phyloP scores from a whole-genome alignment of 345 rosid genomes.

The Bruguiera parviflora region DNA sequence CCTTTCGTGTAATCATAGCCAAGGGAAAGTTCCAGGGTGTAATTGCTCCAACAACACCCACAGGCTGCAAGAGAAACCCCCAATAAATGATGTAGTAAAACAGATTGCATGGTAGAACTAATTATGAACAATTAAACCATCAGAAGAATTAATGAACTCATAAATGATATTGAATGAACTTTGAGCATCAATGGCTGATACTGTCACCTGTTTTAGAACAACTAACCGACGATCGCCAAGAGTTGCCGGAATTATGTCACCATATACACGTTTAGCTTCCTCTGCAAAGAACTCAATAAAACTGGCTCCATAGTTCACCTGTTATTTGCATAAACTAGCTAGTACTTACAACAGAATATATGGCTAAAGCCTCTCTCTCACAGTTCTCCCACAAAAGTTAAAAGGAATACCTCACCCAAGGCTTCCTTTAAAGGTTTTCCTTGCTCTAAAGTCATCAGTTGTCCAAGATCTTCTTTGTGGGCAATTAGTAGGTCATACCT shows the following conservation, averaged over 20 bases:
- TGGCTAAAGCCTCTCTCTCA: slow-evolving; percentile 22
- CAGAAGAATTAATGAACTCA: slow-evolving; percentile 5
- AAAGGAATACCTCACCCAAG: slow-evolving; percentile 71
- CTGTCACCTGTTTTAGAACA: slow-evolving; percentile 76
- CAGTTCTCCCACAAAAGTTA: slow-evolving; percentile 18
- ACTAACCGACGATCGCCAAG: slow-evolving; percentile 75
- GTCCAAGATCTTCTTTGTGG: slow-evolving; percentile 92
- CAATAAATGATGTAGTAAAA: background rate
- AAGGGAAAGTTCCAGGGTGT: slow-evolving; percentile 98
- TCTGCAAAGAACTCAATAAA: slow-evolving; percentile 88
- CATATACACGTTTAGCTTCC: slow-evolving; percentile 92
- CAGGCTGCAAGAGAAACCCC: slow-evolving; percentile 54
- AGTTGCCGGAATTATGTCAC: slow-evolving; percentile 86
- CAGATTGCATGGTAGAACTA: background rate
- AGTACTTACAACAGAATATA: background rate
- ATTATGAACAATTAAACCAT: background rate
- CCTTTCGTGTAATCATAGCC: slow-evolving; percentile 99
- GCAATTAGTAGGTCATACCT: slow-evolving; percentile 82
- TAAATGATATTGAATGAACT: background rate
- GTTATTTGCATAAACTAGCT: slow-evolving; percentile 13
- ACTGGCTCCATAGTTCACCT: slow-evolving; percentile 90
- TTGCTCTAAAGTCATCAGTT: slow-evolving; percentile 90
- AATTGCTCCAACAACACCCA: slow-evolving; percentile 95
- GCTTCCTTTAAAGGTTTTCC: slow-evolving; percentile 96
- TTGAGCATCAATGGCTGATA: background rate